Percentiles rank a stretch among this genome's conserved stretches.
phyloP scores from a whole-genome alignment of 1,284 basidiomycete species.

The Rhodotorula sp. region DNA sequence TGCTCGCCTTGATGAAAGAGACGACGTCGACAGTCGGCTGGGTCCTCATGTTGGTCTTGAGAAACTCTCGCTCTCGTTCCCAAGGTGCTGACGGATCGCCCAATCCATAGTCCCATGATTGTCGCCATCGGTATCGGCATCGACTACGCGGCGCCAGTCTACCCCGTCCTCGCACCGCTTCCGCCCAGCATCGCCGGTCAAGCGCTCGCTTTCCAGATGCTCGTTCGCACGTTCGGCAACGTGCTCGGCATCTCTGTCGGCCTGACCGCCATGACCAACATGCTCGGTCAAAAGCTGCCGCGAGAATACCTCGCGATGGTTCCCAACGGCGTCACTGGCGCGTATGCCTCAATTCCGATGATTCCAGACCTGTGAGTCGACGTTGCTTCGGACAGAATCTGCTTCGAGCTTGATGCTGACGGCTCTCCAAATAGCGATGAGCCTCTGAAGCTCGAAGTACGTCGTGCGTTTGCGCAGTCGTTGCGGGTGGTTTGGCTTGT shows the following conservation, averaged over 20 bases:
- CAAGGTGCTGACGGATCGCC: too few relatives aligned
- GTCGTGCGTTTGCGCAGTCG: slow-evolving; percentile 25
- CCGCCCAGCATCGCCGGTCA: slow-evolving; percentile 38
- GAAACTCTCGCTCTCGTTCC: not conserved
- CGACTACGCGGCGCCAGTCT: slow-evolving; percentile 39
- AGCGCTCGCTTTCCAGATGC: slow-evolving; percentile 37
- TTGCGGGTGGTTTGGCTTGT: slow-evolving; percentile 35
- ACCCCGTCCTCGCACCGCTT: slow-evolving; percentile 52
- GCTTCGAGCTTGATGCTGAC: too few relatives aligned
- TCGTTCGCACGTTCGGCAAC: slow-evolving; percentile 35
- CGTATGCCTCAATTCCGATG: slow-evolving; percentile 11
- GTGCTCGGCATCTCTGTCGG: slow-evolving; percentile 38
- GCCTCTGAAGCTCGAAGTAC: slow-evolving; percentile 29
- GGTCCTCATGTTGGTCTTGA: slow-evolving; percentile 6
- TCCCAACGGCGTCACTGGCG: slow-evolving; percentile 10
- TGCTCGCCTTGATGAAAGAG: slow-evolving; percentile 1
- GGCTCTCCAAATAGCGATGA: slow-evolving; percentile 6
- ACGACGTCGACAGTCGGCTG: slow-evolving; percentile 5
- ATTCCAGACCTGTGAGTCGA: not conserved
- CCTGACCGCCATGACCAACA: slow-evolving; percentile 20
- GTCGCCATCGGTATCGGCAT: slow-evolving; percentile 7
- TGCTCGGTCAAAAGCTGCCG: slow-evolving; percentile 20
- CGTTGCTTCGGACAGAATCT: too few relatives aligned
- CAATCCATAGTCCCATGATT: not conserved
- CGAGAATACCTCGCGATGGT: slow-evolving; percentile 8